These are phyloP conservation scores for Heliamphora exappendiculata DNA, from an alignment of 148 eudicot species.

Conservation along the genomic window DNA sequence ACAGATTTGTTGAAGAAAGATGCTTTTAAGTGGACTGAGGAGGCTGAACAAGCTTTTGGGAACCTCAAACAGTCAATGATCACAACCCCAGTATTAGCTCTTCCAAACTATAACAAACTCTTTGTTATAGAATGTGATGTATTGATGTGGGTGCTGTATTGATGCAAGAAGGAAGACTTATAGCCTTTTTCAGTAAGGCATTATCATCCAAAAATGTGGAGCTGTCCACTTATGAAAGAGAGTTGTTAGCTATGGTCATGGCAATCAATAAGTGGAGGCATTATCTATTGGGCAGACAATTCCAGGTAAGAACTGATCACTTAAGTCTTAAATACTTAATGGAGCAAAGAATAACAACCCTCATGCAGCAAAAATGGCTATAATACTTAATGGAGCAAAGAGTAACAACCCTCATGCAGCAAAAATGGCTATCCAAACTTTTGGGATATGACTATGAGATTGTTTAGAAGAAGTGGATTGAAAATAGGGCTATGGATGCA, in stretches of 20 bases:
- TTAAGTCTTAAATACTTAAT: not conserved
- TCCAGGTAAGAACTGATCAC: not conserved
- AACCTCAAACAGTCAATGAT: not conserved
- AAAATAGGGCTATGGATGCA: not conserved
- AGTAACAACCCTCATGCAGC: too few relatives aligned
- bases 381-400: too few relatives aligned
- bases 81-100: not conserved
- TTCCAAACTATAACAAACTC: not conserved
- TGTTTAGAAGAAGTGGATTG: rapidly evolving
- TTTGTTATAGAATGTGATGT: not conserved
- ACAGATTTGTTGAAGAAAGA: not conserved
- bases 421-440: not conserved
- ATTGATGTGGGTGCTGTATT: not conserved
- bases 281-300: not conserved
- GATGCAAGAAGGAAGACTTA: too few relatives aligned
- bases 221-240: not conserved
- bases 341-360: not conserved
- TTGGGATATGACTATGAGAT: not conserved
- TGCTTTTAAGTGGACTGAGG: not conserved
- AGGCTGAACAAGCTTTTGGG: not conserved
- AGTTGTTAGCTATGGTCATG: not conserved
- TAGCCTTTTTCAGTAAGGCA: too few relatives aligned
- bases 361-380: not conserved
- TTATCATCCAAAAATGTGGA: too few relatives aligned
- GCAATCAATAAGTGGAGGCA: not conserved